These are phyloP conservation scores for Aspergillus saccharolyticus DNA, from an alignment of 495 filamentous ascomycete species.

Conservation along the genomic window DNA sequence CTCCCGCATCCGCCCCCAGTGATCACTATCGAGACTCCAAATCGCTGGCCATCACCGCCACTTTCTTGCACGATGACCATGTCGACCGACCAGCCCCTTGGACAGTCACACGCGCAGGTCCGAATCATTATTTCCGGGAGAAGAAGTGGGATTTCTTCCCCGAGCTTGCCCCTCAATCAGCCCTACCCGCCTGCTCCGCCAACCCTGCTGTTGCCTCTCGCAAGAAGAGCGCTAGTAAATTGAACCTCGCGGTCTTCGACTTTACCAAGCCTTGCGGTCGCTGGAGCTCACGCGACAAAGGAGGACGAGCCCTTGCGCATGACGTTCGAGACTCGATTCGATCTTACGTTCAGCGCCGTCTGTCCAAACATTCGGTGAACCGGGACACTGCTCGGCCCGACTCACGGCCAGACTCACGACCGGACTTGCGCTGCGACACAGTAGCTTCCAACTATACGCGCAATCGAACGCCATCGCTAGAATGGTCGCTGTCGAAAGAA, in stretches of 20 bases:
- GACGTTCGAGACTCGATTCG: conserved; percentile 38
- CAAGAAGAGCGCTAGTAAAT: conserved; percentile 23
- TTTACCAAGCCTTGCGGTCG: conserved; percentile 18
- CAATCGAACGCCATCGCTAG: conserved; percentile 2
- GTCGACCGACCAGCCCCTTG: conserved; percentile 25
- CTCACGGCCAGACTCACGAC: conserved; percentile 18
- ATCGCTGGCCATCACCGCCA: conserved; percentile 12
- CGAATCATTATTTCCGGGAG: conserved; percentile 45
- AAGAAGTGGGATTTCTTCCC: conserved; percentile 50
- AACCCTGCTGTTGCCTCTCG: conserved; percentile 13
- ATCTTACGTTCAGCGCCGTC: conserved; percentile 31
- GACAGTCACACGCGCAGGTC: conserved; percentile 22
- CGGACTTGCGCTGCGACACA: conserved; percentile 18
- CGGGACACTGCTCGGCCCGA: conserved; percentile 19
- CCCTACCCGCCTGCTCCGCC: conserved; percentile 17
- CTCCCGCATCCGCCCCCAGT: conserved; percentile 11
- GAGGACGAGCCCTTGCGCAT: conserved; percentile 21
- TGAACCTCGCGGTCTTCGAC: conserved; percentile 26
- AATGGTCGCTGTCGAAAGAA: conserved; percentile 10
- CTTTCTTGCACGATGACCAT: conserved; percentile 25
- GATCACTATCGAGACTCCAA: conserved; percentile 14
- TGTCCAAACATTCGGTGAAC: conserved; percentile 24
- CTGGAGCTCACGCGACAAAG: conserved; percentile 24
- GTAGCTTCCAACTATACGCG: conserved; percentile 12
- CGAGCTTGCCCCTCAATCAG: conserved; percentile 34